These are phyloP conservation scores for Solanum etuberosum DNA, from an alignment of 257 asterid genomes.

Conservation along the genomic window DNA sequence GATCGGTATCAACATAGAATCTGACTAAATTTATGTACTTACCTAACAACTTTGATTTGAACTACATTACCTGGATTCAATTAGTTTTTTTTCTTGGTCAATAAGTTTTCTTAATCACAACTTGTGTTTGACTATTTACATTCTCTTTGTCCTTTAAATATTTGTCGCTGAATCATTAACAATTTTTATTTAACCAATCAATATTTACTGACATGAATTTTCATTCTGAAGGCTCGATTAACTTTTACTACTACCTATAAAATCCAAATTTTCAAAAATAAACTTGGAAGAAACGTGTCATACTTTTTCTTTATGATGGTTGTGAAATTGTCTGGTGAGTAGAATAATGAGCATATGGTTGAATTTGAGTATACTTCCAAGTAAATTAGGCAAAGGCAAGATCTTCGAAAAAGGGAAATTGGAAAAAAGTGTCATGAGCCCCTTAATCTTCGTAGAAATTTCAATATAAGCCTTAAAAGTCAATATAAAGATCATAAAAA, in stretches of 20 bases:
- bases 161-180: no score
- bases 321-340: neutral
- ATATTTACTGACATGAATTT: neutral
- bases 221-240: neutral
- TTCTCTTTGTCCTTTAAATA: neutral
- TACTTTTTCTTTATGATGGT: neutral
- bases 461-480: neutral
- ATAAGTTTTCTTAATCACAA: neutral
- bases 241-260: neutral
- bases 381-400: neutral
- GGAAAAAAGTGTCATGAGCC: neutral
- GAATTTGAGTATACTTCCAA: neutral
- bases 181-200: neutral
- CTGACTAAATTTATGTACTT: neutral
- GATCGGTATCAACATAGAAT: no score
- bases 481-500: neutral
- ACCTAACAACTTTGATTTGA: neutral
- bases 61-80: neutral
- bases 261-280: neutral
- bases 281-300: neutral
- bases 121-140: neutral
- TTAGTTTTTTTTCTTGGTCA: neutral
- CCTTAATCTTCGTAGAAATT: neutral
- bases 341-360: neutral
- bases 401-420: neutral